Evolutionary conservation across 2,329 filamentous ascomycete species (phyloP), one percentile per base, ranked within the genome.

Genomic region (Magnaporthiopsis poae): DNA sequence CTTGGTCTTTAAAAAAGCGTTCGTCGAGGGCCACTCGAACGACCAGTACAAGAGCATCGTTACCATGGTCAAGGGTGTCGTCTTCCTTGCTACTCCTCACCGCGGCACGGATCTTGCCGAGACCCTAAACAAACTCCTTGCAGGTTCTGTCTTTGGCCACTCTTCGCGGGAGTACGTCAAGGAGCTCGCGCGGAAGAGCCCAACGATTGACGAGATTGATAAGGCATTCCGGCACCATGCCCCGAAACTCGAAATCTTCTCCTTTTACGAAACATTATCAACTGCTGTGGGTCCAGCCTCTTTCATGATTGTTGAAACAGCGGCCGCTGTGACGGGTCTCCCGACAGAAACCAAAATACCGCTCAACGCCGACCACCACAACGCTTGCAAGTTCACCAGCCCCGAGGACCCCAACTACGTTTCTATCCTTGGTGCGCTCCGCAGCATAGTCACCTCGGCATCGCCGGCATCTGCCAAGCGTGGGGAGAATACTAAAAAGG

Each of bases 241-340:
- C 0, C 52, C 69, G 3, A 71, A 73, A 33, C 62, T 79, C 0
- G 64, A 74, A 0, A 72, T 79, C 1, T 73, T 71, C 62, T 78
- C 76, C 0, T 78, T 78, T 63, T 78, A 75, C 62, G 75, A 78
- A 66, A 77, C 74, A 3, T 62, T 71, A 1, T 65, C 68, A 0
- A 76, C 71, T 3, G 71, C 66, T 5, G 66, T 71, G 8, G 70
- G 70, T 0, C 69, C 67, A 2, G 31, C 68, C 4, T 67, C 65
- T 4, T 33, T 68, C 2, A 66, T 71, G 62, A 68, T 76, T 12
- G 21, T 72, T 1, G 72, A 73, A 3, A 73, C 71, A 61, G 68
- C 73, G 21, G 73, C 73, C 1, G 71, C 73, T 1, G 67, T 73
- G 1, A 64, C 76, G 25, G 74, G 74, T 2, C 75, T 74, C 66